Percentiles rank a stretch among this genome's conserved stretches.
phyloP scores from a whole-genome alignment of 768 basidiomycete species.

The Symmetrospora coprosmae region DNA sequence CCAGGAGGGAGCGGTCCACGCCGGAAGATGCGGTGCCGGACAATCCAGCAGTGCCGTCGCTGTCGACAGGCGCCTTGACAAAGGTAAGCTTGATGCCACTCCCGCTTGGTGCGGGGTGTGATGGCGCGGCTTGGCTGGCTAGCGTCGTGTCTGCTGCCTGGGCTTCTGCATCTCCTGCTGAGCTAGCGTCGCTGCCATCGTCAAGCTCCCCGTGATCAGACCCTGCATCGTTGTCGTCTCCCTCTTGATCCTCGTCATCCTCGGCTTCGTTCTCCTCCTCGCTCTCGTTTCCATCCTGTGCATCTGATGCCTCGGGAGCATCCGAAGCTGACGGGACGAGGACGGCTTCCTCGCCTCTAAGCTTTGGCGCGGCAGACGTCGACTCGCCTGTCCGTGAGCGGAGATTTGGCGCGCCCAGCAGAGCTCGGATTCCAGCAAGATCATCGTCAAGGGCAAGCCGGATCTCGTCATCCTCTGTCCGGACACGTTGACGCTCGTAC shows the following conservation, averaged over 20 bases:
- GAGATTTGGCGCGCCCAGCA: constrained; percentile 36
- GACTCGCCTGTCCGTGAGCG: constrained; percentile 6
- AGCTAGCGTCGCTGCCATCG: too few species aligned
- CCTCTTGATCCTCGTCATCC: background rate
- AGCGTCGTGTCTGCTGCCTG: too few species aligned
- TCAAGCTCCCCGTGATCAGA: too few species aligned
- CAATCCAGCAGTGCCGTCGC: too few species aligned
- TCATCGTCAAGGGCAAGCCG: constrained; percentile 79
- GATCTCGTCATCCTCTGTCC: constrained; percentile 67
- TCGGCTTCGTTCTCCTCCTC: constrained; percentile 17
- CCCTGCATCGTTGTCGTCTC: background rate
- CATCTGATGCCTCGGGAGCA: constrained; percentile 38
- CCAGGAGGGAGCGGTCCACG: constrained; percentile 32
- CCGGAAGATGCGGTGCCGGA: too few species aligned
- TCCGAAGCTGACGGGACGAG: background rate
- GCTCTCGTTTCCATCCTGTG: constrained; percentile 30
- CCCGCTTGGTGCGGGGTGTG: too few species aligned
- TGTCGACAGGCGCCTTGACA: too few species aligned
- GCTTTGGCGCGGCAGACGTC: too few species aligned
- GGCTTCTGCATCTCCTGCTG: too few species aligned
- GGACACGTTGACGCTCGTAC: constrained; percentile 76
- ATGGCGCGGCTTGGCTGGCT: too few species aligned
- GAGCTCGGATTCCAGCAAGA: constrained; percentile 60
- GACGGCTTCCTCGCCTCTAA: too few species aligned
- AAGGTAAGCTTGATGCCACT: too few species aligned